These are phyloP conservation scores for Colletotrichum lindemuthianum DNA, from an alignment of 2,329 filamentous ascomycete species.

Conservation along the genomic window DNA sequence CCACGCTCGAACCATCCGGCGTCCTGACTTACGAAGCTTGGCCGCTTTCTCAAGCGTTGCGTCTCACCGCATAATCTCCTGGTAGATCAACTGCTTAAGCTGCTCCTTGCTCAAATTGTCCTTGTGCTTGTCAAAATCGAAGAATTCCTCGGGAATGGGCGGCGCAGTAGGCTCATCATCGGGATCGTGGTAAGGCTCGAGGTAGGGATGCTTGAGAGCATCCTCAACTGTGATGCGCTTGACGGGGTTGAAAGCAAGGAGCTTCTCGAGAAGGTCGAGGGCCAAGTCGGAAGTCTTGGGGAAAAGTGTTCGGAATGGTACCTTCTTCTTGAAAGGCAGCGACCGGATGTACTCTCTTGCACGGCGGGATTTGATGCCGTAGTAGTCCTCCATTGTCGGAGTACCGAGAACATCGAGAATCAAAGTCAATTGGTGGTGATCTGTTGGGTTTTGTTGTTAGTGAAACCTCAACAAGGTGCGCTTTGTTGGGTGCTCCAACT, in stretches of 20 bases:
- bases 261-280: constrained; percentile 91
- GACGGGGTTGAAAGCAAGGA: constrained; percentile 96
- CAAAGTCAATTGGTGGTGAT: constrained; percentile 96
- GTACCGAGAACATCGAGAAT: constrained; percentile 98
- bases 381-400: constrained; percentile 99
- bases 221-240: constrained; percentile 99
- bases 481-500: constrained; percentile 44
- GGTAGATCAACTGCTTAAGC: constrained; percentile 95
- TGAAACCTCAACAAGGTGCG: background rate
- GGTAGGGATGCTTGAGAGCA: constrained; percentile 94
- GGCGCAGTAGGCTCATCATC: constrained; percentile 97
- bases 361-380: constrained; percentile 98
- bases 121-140: constrained; percentile 99
- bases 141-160: constrained; percentile 98
- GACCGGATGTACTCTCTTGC: constrained; percentile 98
- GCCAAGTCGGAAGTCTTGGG: constrained; percentile 99
- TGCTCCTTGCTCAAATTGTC: constrained; percentile 98
- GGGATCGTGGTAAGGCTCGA: constrained; percentile 98
- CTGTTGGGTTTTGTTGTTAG: constrained; percentile 54
- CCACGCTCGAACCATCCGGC: too few species aligned
- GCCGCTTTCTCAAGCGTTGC: background rate
- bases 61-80: constrained; percentile 83
- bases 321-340: constrained; percentile 99
- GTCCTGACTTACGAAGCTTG: too few species aligned
- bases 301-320: constrained; percentile 96